phyloP scores from a whole-genome alignment of 805 yeast genomes.

The Teunomyces kruisii region DNA sequence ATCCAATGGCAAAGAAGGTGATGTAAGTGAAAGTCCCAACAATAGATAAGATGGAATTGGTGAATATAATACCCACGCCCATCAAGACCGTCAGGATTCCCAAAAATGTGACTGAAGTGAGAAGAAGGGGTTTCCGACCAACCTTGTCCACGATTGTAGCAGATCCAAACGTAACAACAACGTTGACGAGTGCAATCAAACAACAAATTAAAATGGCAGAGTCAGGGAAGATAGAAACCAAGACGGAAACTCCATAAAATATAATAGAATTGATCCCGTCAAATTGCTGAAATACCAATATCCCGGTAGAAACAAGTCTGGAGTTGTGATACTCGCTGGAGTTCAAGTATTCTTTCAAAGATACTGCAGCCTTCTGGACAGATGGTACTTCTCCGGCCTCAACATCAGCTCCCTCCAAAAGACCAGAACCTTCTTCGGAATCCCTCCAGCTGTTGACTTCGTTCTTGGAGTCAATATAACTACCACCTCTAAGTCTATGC shows the following conservation, averaged over 20 bases:
- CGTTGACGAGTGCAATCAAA: slow-evolving; percentile 71
- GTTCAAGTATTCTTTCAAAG: slow-evolving; percentile 46
- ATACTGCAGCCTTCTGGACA: slow-evolving; percentile 14
- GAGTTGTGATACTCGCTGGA: slow-evolving; percentile 55
- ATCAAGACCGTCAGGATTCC: slow-evolving; percentile 61
- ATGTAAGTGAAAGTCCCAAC: slow-evolving; percentile 71
- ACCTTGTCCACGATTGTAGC: slow-evolving; percentile 72
- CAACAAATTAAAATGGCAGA: slow-evolving; percentile 73
- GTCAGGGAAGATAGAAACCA: slow-evolving; percentile 69
- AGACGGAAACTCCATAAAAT: slow-evolving; percentile 87
- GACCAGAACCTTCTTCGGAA: slow-evolving; percentile 15
- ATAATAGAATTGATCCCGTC: slow-evolving; percentile 92
- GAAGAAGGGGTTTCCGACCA: slow-evolving; percentile 74
- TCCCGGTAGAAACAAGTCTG: slow-evolving; percentile 62
- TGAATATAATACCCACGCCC: slow-evolving; percentile 60
- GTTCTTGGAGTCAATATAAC: slow-evolving; percentile 28
- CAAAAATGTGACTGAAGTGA: slow-evolving; percentile 69
- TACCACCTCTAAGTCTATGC: slow-evolving; percentile 41
- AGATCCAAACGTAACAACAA: slow-evolving; percentile 67
- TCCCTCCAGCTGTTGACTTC: slow-evolving; percentile 40
- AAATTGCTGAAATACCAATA: slow-evolving; percentile 84
- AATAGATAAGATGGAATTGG: slow-evolving; percentile 52
- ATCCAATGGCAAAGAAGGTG: slow-evolving; percentile 83
- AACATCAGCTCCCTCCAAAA: slow-evolving; percentile 14
- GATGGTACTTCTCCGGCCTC: slow-evolving; percentile 1